Percentiles rank a stretch among this genome's conserved stretches.
Conservation (phyloP, 495 filamentous ascomycete genomes). For the Halenospora varia region DNA sequence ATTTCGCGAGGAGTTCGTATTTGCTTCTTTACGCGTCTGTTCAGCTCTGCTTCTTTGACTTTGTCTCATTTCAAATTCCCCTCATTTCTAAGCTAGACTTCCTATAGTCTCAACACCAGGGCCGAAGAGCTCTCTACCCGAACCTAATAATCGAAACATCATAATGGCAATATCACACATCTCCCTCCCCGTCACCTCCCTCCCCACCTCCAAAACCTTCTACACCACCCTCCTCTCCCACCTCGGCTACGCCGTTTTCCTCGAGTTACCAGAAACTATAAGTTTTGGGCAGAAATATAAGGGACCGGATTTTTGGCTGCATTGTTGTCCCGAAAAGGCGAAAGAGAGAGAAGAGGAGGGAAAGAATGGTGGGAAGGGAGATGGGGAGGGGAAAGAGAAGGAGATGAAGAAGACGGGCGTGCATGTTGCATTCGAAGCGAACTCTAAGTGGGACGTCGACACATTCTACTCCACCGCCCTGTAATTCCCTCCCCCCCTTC, state of each 20-base stretch:
- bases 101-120: no score
- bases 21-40: no score
- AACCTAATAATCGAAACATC: no score
- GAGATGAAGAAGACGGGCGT: no score
- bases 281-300: conserved; percentile 26
- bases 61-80: no score
- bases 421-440: conserved; percentile 29
- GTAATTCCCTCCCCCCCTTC: conserved; percentile 18
- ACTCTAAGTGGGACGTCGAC: conserved; percentile 20
- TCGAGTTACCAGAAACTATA: conserved; percentile 27
- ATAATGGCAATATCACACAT: conserved; percentile 31
- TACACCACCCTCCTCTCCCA: conserved; percentile 35
- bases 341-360: conserved; percentile 9
- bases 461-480: conserved; percentile 27
- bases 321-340: conserved; percentile 13
- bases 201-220: conserved; percentile 33
- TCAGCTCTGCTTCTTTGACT: no score
- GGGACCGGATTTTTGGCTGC: conserved; percentile 42
- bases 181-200: conserved; percentile 25
- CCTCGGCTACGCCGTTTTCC: conserved; percentile 31
- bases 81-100: no score
- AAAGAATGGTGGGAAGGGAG: conserved; percentile 7
- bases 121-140: no score
- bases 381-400: conserved; percentile 5
- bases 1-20: no score